Base-by-base conservation (phyloP, 495 filamentous ascomycete species). In the Cercophora sp. region DNA sequence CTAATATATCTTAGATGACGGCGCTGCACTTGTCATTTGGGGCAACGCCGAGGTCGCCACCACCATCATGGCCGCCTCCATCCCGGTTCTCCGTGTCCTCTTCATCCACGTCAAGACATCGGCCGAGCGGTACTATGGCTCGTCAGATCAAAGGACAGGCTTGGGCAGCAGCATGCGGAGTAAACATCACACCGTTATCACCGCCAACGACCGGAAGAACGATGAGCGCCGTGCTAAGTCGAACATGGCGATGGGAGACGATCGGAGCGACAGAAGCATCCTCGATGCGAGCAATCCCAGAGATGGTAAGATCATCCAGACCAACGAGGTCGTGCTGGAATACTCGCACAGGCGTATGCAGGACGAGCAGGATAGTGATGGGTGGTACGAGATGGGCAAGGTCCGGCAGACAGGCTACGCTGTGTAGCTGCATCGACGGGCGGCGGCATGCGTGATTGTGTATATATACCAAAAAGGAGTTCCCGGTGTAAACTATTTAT, bases 11-110 rank as follows among this genome's bases (percentile, higher is more conserved):
- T 2, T 34, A 52, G 50, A 52, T 15, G 37, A 52, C 16, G 50
- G 41, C 6, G 41, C 37, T 27, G 25, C 31, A 1, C 37, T 52
- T n/a, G 39, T 52, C 4, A 52, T 52, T 8, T 52, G 50, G 50
- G 50, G 50, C 36, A 52, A 41, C n/a, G 50, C 41, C 26, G 50
- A 52, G 40, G 25, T 40, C 6, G 50, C 39, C 3, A 40, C 41
- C 19, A 34, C 50, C 10, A 52, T 52, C 50, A 52, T 52, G 26
- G 50, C 50, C 1, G 50, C 50, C n/a, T 52, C 50, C 18, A 32
- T 52, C 1, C 50, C 50, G 0, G 41, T 52, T 19, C 39, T 52
- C 6, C 39, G 50, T 5, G 50, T 52, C 18, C 40, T 52, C 4
- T 32, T 52, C 37, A 27, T 52, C 19, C 18, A 43, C 6, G 22